Base-by-base conservation (phyloP, 2,329 filamentous ascomycete genomes). In the Aspergillus sp. region DNA sequence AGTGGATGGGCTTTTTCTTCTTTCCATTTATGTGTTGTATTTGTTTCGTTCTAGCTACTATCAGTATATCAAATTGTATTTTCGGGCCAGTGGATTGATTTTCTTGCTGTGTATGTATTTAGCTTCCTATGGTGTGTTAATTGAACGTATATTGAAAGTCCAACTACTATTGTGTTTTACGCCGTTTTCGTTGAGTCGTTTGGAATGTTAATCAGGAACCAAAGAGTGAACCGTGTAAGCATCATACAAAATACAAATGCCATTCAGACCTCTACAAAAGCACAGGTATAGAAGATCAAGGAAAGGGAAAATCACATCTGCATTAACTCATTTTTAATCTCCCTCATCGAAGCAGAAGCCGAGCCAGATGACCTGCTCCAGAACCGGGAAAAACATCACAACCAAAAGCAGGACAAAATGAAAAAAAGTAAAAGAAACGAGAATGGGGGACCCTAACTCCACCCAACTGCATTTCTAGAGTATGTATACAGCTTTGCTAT, bases 401-500 rank as follows among this genome's bases (percentile, higher is more conserved):
- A 12, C 9, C 9, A 12, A 30, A 5, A 30, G 5, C 25, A 30
- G 20, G 1, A 22, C 20, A 22, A 22, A 30, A 30, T 52, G 53
- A 51, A 19, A 19, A 19, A 19, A 19, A 43, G 49, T 13, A 39
- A 39, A 15, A 12, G 15, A 39, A 20, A 19, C 4, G 22, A 19
- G 15, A 10, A 39, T 7, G 33, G 37, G 37, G 37, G 17, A 22
- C 6, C 37, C 37, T 39, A 52, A 60, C 58, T 55, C 56, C 59
- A 55, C 58, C 57, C 54, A 63, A 60, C 57, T 55, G 56, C 54
- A 58, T 57, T 64, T 43, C 58, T 66, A 63, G 60, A 64, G 54
- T 66, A 66, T 67, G 63, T 65, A 65, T 66, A 67, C 64, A 67
- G 55, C 59, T 61, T 65, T 58, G 49, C 53, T 57, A 63, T 62